These are phyloP conservation scores for Poteriospumella lacustris DNA, from an alignment of 108 stramenopile species.

Conservation along the genomic window DNA sequence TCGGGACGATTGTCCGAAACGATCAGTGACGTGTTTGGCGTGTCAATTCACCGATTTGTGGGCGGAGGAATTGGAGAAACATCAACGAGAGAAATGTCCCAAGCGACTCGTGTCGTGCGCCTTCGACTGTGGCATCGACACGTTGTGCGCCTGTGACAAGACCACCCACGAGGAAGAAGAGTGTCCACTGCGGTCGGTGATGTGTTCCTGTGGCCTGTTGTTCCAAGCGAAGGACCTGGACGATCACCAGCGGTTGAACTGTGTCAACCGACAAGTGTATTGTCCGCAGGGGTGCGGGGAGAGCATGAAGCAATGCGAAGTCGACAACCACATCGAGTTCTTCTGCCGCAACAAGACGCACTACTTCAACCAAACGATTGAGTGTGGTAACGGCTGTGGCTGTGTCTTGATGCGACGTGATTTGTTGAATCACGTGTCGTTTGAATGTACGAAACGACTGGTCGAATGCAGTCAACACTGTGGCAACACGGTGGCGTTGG, in stretches of 20 bases:
- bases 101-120: neutral
- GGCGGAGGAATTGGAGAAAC: constrained; percentile 6
- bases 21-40: neutral
- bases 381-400: constrained; percentile 10
- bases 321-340: constrained; percentile 18
- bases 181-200: neutral
- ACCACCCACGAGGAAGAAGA: neutral
- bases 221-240: neutral
- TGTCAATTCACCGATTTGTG: constrained; percentile 13
- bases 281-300: constrained; percentile 25
- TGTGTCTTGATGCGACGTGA: neutral
- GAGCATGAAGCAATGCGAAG: neutral
- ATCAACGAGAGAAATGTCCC: neutral
- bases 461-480: constrained; percentile 4
- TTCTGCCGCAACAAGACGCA: neutral
- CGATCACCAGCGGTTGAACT: neutral
- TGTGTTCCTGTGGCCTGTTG: constrained; percentile 3
- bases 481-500: neutral
- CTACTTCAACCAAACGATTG: neutral
- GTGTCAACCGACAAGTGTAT: neutral
- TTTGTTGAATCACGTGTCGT: constrained; percentile 3
- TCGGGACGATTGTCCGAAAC: neutral
- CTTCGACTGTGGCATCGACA: neutral
- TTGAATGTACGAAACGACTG: neutral
- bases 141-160: neutral